Conservation (phyloP, 78 protist species). For the Neovahlkampfia damariscottae region DNA sequence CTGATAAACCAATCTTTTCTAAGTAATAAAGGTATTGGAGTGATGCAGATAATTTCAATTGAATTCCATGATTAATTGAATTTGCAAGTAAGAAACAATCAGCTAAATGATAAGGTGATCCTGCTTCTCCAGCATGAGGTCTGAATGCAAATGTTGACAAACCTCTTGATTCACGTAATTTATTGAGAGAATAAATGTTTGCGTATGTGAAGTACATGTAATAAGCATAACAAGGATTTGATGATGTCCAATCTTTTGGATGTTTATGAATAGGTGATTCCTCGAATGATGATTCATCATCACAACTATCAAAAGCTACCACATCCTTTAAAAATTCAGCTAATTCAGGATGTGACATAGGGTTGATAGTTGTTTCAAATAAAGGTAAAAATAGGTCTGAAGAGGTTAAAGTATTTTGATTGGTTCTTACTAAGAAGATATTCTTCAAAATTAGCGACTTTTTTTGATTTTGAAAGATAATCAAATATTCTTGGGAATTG, state of each 20-base stretch:
- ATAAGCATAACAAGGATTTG: constrained; percentile 16
- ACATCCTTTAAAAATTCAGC: constrained; percentile 51
- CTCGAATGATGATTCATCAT: constrained; percentile 86
- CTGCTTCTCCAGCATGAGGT: constrained; percentile 2
- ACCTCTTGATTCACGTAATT: constrained; percentile 5
- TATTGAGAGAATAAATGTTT: constrained; percentile 26
- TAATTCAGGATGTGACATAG: constrained; percentile 53
- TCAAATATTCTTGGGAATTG: constrained; percentile 89
- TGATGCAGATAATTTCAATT: not conserved
- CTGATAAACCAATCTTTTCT: constrained; percentile 3
- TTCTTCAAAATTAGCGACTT: constrained; percentile 44
- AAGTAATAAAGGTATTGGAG: constrained; percentile 27
- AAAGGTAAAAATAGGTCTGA: constrained; percentile 91
- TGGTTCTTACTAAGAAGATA: constrained; percentile 40
- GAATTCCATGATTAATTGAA: constrained; percentile 25
- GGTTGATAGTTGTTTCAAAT: constrained; percentile 79
- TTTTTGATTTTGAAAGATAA: constrained; percentile 23
- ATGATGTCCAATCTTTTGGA: no score
- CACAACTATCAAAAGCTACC: constrained; percentile 91
- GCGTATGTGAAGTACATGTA: constrained; percentile 22
- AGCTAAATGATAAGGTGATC: constrained; percentile 15
- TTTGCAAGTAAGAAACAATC: constrained; percentile 12
- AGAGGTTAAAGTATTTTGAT: no score
- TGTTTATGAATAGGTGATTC: no score
- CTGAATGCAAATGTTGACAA: constrained; percentile 7